phyloP scores from a whole-genome alignment of 345 rosid genomes.

The Syzygium grande region DNA sequence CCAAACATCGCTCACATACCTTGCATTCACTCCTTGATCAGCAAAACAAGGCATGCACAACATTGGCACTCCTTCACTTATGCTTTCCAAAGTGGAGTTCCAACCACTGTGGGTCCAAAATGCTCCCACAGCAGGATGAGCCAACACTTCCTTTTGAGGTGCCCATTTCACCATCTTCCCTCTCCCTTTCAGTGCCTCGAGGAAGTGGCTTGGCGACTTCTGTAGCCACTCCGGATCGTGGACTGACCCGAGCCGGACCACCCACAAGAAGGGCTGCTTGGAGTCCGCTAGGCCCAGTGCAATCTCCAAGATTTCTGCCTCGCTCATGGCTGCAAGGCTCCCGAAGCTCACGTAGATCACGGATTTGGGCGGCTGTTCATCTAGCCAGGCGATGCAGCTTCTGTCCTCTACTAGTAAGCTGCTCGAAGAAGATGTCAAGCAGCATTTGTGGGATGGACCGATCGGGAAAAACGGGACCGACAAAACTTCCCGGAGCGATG shows the following conservation, averaged over 20 bases:
- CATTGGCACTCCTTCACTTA: conserved; percentile 64
- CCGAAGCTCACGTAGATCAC: conserved; percentile 38
- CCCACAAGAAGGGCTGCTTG: conserved; percentile 18
- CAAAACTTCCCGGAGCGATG: background rate
- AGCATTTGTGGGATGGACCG: conserved; percentile 29
- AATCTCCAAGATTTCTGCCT: conserved; percentile 11
- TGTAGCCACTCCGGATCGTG: background rate
- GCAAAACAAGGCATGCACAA: conserved; percentile 55
- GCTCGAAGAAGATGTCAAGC: conserved; percentile 6
- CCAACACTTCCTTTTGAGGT: conserved; percentile 54
- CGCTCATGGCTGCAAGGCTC: conserved; percentile 13
- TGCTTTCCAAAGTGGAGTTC: conserved; percentile 64
- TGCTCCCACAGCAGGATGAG: conserved; percentile 42
- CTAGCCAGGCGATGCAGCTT: conserved; percentile 27
- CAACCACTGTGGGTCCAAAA: conserved; percentile 69
- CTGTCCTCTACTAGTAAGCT: conserved; percentile 14
- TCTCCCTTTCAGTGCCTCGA: background rate
- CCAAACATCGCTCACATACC: conserved; percentile 47
- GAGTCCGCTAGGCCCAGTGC: conserved; percentile 22
- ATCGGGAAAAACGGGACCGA: conserved; percentile 15
- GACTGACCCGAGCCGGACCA: conserved; percentile 13
- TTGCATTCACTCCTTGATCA: conserved; percentile 51
- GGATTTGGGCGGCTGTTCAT: conserved; percentile 15
- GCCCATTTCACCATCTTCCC: conserved; percentile 63
- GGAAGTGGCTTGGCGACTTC: conserved; percentile 9